Evolutionary conservation across 257 asterid species (phyloP).

Genomic region (Anisodus acutangulus): DNA sequence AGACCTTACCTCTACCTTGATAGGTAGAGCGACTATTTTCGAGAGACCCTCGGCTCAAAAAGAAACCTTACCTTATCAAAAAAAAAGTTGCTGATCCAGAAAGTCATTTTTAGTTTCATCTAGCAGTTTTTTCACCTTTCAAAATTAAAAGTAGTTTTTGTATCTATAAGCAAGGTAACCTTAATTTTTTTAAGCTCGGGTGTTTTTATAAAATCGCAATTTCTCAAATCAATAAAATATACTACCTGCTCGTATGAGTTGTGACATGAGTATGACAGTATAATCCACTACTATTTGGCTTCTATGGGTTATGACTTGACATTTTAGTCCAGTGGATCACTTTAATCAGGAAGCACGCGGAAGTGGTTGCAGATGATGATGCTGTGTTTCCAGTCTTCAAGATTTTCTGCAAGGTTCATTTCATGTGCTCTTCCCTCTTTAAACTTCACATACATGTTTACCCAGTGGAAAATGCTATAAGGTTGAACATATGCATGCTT

Average conservation of each 20-base stretch:
- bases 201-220: not conserved
- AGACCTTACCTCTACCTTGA: too few relatives aligned
- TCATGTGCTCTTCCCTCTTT: constrained; percentile 4
- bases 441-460: not conserved
- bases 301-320: constrained; percentile 23
- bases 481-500: constrained; percentile 6
- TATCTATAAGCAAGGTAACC: not conserved
- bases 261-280: not conserved
- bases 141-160: not conserved
- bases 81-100: too few relatives aligned
- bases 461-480: not conserved
- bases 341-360: constrained; percentile 78
- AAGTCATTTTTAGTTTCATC: not conserved
- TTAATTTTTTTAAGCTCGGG: not conserved
- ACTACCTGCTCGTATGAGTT: not conserved
- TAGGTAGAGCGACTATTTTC: too few relatives aligned
- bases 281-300: not conserved
- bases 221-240: not conserved
- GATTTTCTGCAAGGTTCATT: constrained; percentile 81
- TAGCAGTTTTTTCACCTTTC: not conserved
- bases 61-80: too few relatives aligned
- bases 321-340: constrained; percentile 80
- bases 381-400: constrained; percentile 63
- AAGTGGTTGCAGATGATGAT: constrained; percentile 77
- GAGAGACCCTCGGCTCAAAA: too few relatives aligned